A percentile compares a stretch with the other conserved stretches of the same genome.
phyloP scores from a whole-genome alignment of 1,284 basidiomycete species.

The Boletus semigastroideus region DNA sequence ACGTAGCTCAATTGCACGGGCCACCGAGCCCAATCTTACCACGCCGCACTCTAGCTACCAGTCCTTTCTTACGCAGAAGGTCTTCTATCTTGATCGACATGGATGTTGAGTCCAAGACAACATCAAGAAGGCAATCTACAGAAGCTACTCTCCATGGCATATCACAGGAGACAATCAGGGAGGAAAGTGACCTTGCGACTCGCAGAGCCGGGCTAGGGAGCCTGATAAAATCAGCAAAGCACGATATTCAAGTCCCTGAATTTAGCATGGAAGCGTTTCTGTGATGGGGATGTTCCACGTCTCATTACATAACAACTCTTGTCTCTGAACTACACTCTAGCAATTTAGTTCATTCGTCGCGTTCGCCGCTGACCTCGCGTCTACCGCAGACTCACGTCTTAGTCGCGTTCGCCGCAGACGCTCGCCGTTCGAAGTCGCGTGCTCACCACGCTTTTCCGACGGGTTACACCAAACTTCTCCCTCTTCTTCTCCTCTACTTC shows the following conservation, averaged over 20 bases:
- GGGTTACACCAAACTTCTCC: no score
- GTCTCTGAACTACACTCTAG: no score
- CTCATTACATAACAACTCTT: no score
- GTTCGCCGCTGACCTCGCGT: no score
- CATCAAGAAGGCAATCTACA: constrained; percentile 57
- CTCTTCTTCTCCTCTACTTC: no score
- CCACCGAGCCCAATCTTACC: constrained; percentile 42
- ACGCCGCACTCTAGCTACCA: constrained; percentile 54
- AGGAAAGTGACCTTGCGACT: constrained; percentile 57
- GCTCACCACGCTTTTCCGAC: no score
- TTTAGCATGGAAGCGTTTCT: constrained; percentile 83
- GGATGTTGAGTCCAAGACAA: constrained; percentile 67
- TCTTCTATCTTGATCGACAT: constrained; percentile 86
- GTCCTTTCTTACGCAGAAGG: constrained; percentile 53
- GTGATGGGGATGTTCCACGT: no score
- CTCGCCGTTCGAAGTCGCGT: no score
- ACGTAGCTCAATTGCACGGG: background rate
- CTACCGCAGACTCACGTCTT: no score
- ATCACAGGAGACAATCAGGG: constrained; percentile 38
- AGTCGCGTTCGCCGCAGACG: no score
- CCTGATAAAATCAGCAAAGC: constrained; percentile 85
- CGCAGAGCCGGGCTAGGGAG: constrained; percentile 77
- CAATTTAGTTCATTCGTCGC: no score
- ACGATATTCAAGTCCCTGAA: constrained; percentile 81
- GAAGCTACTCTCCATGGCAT: constrained; percentile 22